Conservation (phyloP, 2,329 filamentous ascomycete species). For the Stemphylium vesicarium region DNA sequence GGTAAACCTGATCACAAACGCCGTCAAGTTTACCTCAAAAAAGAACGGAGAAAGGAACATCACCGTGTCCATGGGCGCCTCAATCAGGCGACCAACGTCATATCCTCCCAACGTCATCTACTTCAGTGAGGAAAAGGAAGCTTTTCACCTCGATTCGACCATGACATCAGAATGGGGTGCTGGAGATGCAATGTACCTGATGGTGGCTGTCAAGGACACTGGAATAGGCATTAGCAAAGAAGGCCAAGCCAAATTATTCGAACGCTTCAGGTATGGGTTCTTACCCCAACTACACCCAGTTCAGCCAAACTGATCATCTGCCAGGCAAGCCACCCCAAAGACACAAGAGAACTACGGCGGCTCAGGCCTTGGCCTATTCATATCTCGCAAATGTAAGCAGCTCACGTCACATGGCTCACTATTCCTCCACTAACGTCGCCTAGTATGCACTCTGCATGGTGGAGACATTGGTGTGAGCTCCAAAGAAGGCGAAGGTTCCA, state of each 20-base stretch:
- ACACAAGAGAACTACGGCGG: slow-evolving; percentile 53
- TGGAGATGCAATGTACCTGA: slow-evolving; percentile 50
- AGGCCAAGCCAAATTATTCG: slow-evolving; percentile 51
- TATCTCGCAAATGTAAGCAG: slow-evolving; percentile 45
- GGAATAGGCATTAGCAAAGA: slow-evolving; percentile 52
- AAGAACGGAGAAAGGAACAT: slow-evolving; percentile 50
- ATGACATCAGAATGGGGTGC: slow-evolving; percentile 51
- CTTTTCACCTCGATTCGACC: slow-evolving; percentile 51
- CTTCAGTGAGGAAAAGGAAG: slow-evolving; percentile 46
- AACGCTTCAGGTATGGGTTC: slow-evolving; percentile 48
- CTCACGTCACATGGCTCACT: too few relatives aligned
- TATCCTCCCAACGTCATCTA: slow-evolving; percentile 55
- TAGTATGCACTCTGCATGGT: slow-evolving; percentile 47
- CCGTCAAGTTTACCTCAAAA: slow-evolving; percentile 55
- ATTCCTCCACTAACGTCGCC: background rate
- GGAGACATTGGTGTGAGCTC: slow-evolving; percentile 48
- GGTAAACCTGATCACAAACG: slow-evolving; percentile 54
- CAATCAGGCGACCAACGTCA: slow-evolving; percentile 44
- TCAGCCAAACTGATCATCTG: background rate
- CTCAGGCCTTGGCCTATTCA: slow-evolving; percentile 48
- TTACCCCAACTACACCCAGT: background rate
- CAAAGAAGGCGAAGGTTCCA: slow-evolving; percentile 45
- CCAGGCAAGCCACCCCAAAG: slow-evolving; percentile 47
- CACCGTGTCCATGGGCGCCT: slow-evolving; percentile 51
- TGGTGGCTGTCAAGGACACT: slow-evolving; percentile 54